Conservation (phyloP, 352 stramenopile genomes). For the Discostella stelligera region DNA sequence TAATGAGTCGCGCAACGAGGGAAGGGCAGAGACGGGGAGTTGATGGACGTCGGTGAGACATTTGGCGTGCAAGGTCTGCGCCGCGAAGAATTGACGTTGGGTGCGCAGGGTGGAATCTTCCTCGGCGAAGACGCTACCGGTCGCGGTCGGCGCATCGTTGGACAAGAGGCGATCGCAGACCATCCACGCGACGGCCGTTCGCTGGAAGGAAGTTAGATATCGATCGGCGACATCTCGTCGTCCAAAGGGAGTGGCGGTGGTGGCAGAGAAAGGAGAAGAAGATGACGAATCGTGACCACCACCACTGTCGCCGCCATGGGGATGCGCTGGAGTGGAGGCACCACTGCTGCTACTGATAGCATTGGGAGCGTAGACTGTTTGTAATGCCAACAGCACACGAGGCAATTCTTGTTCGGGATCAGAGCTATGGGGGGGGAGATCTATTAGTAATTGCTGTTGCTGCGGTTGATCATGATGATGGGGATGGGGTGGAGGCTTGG, state of each 20-base stretch:
- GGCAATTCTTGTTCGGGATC: slow-evolving; percentile 71
- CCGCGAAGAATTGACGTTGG: slow-evolving; percentile 77
- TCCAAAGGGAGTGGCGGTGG: slow-evolving; percentile 15
- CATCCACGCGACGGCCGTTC: slow-evolving; percentile 62
- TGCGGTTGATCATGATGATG: neutral
- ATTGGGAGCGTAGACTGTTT: slow-evolving; percentile 67
- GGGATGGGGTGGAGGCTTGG: neutral
- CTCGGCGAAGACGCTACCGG: neutral
- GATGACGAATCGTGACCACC: neutral
- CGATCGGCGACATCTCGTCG: slow-evolving; percentile 70
- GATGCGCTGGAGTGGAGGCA: neutral
- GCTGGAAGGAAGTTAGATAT: slow-evolving; percentile 79
- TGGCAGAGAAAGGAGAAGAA: neutral
- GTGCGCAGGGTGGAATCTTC: slow-evolving; percentile 47
- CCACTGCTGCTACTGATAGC: neutral
- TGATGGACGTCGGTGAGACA: slow-evolving; percentile 66
- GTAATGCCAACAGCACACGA: slow-evolving; percentile 63
- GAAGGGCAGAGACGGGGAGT: slow-evolving; percentile 52
- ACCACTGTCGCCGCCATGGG: neutral
- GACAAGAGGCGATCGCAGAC: slow-evolving; percentile 73
- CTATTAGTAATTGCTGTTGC: slow-evolving; percentile 11
- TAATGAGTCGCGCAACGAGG: slow-evolving; percentile 67
- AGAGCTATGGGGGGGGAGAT: slow-evolving; percentile 56
- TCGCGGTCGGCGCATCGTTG: neutral
- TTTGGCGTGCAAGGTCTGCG: slow-evolving; percentile 80